Percentiles rank a stretch among this genome's conserved stretches.
Evolutionary conservation across 169 alveolate species (phyloP).

Genomic region (Plasmodium berghei): DNA sequence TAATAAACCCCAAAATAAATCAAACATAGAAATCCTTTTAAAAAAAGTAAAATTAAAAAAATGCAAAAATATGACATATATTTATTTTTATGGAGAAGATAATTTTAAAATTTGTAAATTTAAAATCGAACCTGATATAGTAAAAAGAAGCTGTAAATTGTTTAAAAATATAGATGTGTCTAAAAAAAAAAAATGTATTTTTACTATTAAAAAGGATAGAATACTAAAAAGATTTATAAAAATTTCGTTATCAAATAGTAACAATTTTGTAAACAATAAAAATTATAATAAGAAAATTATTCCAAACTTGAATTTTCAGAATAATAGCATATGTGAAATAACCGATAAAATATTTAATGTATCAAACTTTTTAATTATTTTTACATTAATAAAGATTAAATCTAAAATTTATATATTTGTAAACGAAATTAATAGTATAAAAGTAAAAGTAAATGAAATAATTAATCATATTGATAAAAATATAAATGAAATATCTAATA

Average conservation of each 20-base stretch:
- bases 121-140: conserved; percentile 12
- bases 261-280: neutral
- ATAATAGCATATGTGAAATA: no score
- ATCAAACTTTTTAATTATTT: conserved; percentile 28
- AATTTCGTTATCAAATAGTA: neutral
- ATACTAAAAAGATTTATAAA: conserved; percentile 15
- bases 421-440: conserved; percentile 37
- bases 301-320: no score
- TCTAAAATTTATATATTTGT: conserved; percentile 19
- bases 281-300: no score
- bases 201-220: conserved; percentile 23
- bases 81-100: conserved; percentile 31
- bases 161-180: conserved; percentile 7
- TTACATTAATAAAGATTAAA: conserved; percentile 53
- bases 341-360: neutral
- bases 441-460: conserved; percentile 15
- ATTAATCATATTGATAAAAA: conserved; percentile 23
- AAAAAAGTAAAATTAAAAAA: conserved; percentile 30
- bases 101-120: conserved; percentile 14
- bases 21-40: conserved; percentile 2
- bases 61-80: neutral
- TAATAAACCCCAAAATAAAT: neutral
- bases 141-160: conserved; percentile 29
- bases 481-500: conserved; percentile 4
- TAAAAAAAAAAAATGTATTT: neutral